Evolutionary conservation across 768 basidiomycete species (phyloP).

Genomic region (Pulveroboletus sp.): DNA sequence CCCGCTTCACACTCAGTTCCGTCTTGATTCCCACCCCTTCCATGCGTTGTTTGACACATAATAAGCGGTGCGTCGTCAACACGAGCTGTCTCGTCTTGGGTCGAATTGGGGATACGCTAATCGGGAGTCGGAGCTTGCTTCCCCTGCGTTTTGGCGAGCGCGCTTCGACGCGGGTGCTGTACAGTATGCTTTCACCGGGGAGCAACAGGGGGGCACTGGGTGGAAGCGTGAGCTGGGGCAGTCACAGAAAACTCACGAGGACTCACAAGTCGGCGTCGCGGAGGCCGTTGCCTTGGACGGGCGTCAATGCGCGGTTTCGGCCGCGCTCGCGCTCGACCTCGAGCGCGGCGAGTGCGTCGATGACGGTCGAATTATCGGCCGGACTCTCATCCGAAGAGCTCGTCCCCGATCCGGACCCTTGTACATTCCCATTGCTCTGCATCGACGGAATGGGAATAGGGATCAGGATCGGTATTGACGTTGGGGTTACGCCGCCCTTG

Average conservation of each 20-base stretch:
- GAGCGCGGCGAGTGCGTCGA: constrained; percentile 33
- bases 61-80: constrained; percentile 52
- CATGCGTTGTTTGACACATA: constrained; percentile 53
- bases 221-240: too few species aligned
- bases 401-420: constrained; percentile 39
- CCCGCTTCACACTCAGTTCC: constrained; percentile 43
- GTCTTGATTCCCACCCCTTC: constrained; percentile 42
- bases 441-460: constrained; percentile 8
- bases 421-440: constrained; percentile 2
- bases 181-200: constrained; percentile 48
- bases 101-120: constrained; percentile 46
- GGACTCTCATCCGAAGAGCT: constrained; percentile 52
- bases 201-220: constrained; percentile 37
- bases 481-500: constrained; percentile 4
- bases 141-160: constrained; percentile 54
- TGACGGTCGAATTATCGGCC: constrained; percentile 32
- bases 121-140: constrained; percentile 50
- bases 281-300: constrained; percentile 48
- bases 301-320: constrained; percentile 51
- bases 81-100: constrained; percentile 54
- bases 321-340: constrained; percentile 52
- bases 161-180: constrained; percentile 52
- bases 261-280: constrained; percentile 44
- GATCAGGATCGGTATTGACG: constrained; percentile 10
- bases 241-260: neutral